Base-by-base conservation (phyloP, 2,329 filamentous ascomycete species). In the Neonectria hederae region DNA sequence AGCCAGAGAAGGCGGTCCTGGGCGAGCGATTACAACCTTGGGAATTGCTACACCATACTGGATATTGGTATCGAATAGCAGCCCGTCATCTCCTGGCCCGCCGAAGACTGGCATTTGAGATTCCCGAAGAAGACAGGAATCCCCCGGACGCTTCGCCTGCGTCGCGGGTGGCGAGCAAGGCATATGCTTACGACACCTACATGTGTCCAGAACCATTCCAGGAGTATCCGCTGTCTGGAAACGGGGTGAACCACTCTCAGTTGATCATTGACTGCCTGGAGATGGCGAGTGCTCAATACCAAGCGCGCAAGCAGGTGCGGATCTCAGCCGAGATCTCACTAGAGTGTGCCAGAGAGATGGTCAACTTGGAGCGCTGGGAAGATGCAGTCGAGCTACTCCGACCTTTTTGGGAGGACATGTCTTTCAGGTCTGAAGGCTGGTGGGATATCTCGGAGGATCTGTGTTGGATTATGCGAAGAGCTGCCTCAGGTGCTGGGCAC, bases 1-100 rank as follows among this genome's bases (percentile, higher is more conserved):
- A 78, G 35, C 84, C 87, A 0, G 89, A 91, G 64, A 90, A 89
- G 75, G 80, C 78, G 17, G 80, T 88, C 5, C 77, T 85, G 43
- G 84, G 83, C 19, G 88, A 90, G 65, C 81, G 87, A 13, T 73
- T 90, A 5, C 84, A 86, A 38, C 88, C 89, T 0, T 90, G 87
- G 86, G 88, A 91, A 67, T 75, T 84, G 40, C 80, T 91, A 7
- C 89, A 91, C 66, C 89, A 91, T 71, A 82, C 85, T 1, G 89
- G 89, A 6, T 91, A 91, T 72, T 91, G 89, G 87, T 89, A 88
- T 69, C 85, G 86, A 14, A 76, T 84, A 48, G 88, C 89, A 1
- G 86, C 87, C 5, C 83, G 83, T n/a, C 87, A 90, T 68, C 77
- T 86, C 1, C 79, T 81, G 4, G 79, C 83, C 17, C 84, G 89